These are phyloP conservation scores for Backusella macrospora DNA, from an alignment of 192 early-diverging fungal genomes.

Conservation along the genomic window DNA sequence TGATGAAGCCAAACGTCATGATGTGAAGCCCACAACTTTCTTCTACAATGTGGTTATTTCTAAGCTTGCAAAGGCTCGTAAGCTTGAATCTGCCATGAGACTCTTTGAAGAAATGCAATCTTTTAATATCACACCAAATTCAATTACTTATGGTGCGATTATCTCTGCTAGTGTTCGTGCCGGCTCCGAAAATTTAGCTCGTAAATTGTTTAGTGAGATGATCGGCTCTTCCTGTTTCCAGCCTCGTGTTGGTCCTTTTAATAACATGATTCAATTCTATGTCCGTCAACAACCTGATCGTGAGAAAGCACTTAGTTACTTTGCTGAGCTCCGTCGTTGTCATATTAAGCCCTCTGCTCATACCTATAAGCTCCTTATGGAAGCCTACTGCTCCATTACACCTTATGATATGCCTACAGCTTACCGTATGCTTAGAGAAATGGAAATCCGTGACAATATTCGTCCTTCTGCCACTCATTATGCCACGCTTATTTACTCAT, in stretches of 20 bases:
- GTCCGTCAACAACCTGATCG: slow-evolving; percentile 56
- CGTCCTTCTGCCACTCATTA: slow-evolving; percentile 52
- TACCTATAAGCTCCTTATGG: slow-evolving; percentile 58
- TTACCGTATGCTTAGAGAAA: slow-evolving; percentile 45
- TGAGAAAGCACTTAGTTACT: slow-evolving; percentile 50
- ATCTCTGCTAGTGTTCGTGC: slow-evolving; percentile 59
- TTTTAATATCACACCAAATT: slow-evolving; percentile 48
- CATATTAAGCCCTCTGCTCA: slow-evolving; percentile 52
- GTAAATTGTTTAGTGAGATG: slow-evolving; percentile 54
- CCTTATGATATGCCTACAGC: slow-evolving; percentile 60
- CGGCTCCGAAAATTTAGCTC: slow-evolving; percentile 51
- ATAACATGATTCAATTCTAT: slow-evolving; percentile 66
- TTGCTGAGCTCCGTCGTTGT: slow-evolving; percentile 42
- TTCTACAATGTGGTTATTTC: slow-evolving; percentile 66
- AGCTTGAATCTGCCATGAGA: slow-evolving; percentile 49
- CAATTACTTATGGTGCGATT: slow-evolving; percentile 58
- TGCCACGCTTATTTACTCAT: slow-evolving; percentile 56
- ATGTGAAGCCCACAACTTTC: slow-evolving; percentile 55
- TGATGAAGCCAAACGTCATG: slow-evolving; percentile 55
- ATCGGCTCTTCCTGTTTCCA: slow-evolving; percentile 43
- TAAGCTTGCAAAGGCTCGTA: slow-evolving; percentile 60
- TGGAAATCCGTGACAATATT: slow-evolving; percentile 41
- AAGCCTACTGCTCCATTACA: slow-evolving; percentile 52
- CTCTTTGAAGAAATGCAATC: slow-evolving; percentile 58
- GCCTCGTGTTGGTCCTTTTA: slow-evolving; percentile 55